These are phyloP conservation scores for Colletotrichum sp. DNA, from an alignment of 2,329 filamentous ascomycete genomes.

Conservation along the genomic window DNA sequence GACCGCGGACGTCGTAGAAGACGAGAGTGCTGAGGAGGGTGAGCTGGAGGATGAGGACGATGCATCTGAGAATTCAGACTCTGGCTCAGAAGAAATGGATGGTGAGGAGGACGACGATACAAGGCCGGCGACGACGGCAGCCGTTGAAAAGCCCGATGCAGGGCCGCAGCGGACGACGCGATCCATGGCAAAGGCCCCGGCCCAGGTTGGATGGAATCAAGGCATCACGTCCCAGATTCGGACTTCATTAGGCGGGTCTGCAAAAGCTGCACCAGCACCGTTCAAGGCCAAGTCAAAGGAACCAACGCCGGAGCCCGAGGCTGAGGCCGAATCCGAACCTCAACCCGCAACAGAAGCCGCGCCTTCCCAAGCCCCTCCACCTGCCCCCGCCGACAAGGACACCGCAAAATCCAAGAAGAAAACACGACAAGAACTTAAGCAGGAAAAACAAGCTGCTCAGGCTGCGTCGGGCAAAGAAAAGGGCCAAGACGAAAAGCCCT, in stretches of 20 bases:
- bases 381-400: not conserved
- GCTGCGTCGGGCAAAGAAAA: not conserved
- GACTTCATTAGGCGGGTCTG: conserved; percentile 8
- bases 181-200: not conserved
- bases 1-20: not conserved
- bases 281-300: not conserved
- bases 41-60: conserved; percentile 32
- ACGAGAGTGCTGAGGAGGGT: conserved; percentile 33
- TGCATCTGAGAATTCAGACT: not conserved
- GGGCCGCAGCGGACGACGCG: not conserved
- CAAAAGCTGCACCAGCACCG: not conserved
- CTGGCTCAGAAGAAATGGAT: not conserved
- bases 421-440: not conserved
- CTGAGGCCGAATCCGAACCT: not conserved
- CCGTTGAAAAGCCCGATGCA: not conserved
- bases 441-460: not conserved
- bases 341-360: not conserved
- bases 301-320: not conserved
- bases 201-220: conserved; percentile 16
- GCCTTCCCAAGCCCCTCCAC: not conserved
- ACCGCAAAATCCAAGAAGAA: not conserved
- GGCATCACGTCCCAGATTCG: conserved; percentile 18
- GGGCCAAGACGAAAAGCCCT: not conserved
- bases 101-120: not conserved
- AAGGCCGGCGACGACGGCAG: not conserved